A percentile compares a stretch with the other conserved stretches of the same genome.
phyloP scores from a whole-genome alignment of 345 rosid genomes.

The Cochlearia excelsa region DNA sequence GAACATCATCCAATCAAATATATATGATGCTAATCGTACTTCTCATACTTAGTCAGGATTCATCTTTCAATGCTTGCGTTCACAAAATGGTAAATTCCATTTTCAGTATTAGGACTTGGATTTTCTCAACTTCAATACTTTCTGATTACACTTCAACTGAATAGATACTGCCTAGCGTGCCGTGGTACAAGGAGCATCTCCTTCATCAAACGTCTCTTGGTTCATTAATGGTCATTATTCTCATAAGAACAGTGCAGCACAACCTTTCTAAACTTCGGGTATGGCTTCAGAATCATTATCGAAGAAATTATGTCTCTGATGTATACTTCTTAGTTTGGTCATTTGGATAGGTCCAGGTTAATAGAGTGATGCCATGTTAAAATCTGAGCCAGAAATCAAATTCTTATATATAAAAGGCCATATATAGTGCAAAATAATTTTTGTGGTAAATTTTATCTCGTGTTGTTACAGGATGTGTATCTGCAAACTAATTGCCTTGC shows the following conservation, averaged over 20 bases:
- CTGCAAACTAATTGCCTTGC: constrained; percentile 97
- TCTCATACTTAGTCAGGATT: constrained; percentile 96
- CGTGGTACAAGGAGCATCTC: constrained; percentile 97
- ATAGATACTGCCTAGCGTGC: constrained; percentile 80
- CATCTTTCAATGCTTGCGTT: constrained; percentile 87
- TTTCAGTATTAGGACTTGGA: constrained; percentile 5
- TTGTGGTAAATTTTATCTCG: constrained; percentile 15
- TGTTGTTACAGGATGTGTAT: constrained; percentile 79
- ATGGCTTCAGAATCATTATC: constrained; percentile 36
- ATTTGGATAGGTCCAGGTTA: constrained; percentile 17
- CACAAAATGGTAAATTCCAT: constrained; percentile 79
- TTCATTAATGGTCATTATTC: constrained; percentile 79
- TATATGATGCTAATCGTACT: constrained; percentile 94
- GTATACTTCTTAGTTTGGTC: constrained; percentile 9
- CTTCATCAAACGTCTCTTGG: constrained; percentile 97
- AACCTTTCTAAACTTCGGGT: constrained; percentile 97
- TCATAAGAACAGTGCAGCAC: constrained; percentile 94
- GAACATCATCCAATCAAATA: constrained; percentile 87
- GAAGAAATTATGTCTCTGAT: constrained; percentile 6
- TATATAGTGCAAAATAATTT: background rate
- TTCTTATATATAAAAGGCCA: background rate
- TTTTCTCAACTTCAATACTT: constrained; percentile 6
- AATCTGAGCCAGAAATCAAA: constrained; percentile 8
- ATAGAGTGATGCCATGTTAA: constrained; percentile 1
- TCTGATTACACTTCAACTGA: constrained; percentile 27